Conservation (phyloP, 1,284 basidiomycete genomes). For the Uromyces viciae-fabae region DNA sequence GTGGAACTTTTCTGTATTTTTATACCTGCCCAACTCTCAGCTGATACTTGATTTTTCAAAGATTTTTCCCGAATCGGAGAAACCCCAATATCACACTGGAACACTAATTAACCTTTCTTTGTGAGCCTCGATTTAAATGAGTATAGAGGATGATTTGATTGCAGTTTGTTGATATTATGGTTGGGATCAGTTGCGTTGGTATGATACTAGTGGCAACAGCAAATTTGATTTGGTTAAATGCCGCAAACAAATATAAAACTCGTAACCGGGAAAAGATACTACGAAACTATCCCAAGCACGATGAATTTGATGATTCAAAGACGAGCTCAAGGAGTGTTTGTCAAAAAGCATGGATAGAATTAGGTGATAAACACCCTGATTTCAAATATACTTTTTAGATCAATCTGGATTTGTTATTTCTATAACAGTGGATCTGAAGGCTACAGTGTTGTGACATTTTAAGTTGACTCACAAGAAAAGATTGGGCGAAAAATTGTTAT, state of each 20-base stretch:
- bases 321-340: neutral
- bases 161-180: neutral
- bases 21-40: neutral
- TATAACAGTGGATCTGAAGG: no score
- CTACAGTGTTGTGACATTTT: no score
- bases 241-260: neutral
- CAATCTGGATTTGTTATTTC: no score
- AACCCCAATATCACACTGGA: neutral
- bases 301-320: neutral
- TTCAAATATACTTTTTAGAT: constrained; percentile 35
- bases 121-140: no score
- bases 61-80: neutral
- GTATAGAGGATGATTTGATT: neutral
- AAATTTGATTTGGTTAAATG: constrained; percentile 4
- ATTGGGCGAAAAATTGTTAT: no score
- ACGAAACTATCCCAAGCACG: neutral
- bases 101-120: neutral
- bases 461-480: no score
- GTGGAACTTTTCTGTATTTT: neutral
- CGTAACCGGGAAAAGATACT: neutral
- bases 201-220: neutral
- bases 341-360: constrained; percentile 5
- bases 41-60: neutral
- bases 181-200: neutral
- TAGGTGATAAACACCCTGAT: constrained; percentile 41